Conservation (phyloP, 2,329 filamentous ascomycete genomes). For the Colletotrichum sp. region DNA sequence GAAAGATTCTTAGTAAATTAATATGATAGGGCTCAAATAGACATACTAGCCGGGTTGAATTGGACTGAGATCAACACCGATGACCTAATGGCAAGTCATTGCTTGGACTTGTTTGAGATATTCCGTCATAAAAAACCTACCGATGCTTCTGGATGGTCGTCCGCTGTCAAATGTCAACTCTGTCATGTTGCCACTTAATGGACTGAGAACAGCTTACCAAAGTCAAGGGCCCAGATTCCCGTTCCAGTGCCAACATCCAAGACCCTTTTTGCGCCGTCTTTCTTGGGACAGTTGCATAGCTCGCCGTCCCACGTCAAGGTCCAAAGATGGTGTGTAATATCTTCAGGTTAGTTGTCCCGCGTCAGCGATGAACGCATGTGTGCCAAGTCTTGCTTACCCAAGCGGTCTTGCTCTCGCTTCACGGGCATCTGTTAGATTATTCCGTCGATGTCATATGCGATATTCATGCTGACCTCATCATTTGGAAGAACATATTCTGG, state of each 20-base stretch:
- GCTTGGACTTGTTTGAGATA: neutral
- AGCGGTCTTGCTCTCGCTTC: slow-evolving; percentile 28
- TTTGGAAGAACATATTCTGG: slow-evolving; percentile 30
- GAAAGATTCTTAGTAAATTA: neutral
- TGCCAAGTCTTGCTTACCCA: neutral
- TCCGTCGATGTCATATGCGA: neutral
- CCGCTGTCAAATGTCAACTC: slow-evolving; percentile 18
- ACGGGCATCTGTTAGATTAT: neutral
- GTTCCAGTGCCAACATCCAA: slow-evolving; percentile 18
- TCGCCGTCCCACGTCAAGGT: slow-evolving; percentile 34
- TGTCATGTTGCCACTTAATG: too few species aligned
- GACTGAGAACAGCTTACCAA: neutral
- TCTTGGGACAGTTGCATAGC: slow-evolving; percentile 30
- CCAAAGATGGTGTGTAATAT: slow-evolving; percentile 40
- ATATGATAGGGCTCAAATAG: neutral
- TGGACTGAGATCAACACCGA: slow-evolving; percentile 36
- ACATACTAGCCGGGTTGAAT: slow-evolving; percentile 34
- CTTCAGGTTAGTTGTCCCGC: too few species aligned
- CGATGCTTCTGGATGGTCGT: slow-evolving; percentile 32
- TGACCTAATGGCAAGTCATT: slow-evolving; percentile 10
- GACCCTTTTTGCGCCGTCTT: slow-evolving; percentile 24
- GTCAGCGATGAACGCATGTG: too few species aligned
- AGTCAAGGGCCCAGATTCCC: slow-evolving; percentile 20
- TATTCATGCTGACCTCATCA: slow-evolving; percentile 22
- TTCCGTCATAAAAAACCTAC: neutral